Base-by-base conservation (phyloP, 129 eudicot genomes). In the Scalesia atractyloides region DNA sequence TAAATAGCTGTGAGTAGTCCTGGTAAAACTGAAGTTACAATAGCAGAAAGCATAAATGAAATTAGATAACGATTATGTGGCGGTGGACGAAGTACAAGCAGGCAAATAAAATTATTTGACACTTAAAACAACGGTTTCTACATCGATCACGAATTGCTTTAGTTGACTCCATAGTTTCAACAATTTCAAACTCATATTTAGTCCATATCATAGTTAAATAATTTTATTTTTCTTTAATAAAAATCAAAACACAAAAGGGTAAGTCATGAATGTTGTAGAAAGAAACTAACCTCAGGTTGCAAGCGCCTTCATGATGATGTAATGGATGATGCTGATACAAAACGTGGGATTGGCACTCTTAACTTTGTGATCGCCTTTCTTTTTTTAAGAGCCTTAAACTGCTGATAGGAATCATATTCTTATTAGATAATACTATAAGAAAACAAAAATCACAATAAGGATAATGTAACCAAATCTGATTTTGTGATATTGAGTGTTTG, bases 231-330 rank as follows among this genome's bases (percentile, higher is more conserved):
- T 53, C 30, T 17, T 17, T 53, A 53, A 53, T 7, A 7, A 20
- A 56, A 17, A 18, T 46, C 52, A 5, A 37, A 48, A 43, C 5
- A 64, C 9, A 44, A 63, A 30, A 46, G 24, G 24, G 9, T 54
- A 20, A 5, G 7, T 15, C 18, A 41, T 54, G 4, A 37, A 44
- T 83, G 81, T 7, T 56, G 59, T 19, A 24, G 37, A 72, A 37
- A 57, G 57, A 24, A 22, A 54, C 36, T 61, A 60, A 37, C 56
- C 33, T 58, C 83, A 93, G 98, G 96, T 93, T 24, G 98, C 95
- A 68, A 87, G 98, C 83, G 92, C 52, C 96, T 93, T 68, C 98
- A 93, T 73, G 98, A 89, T 87, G 98, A 93, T 77, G 96, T 93
- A 66, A 73, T 87, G 77, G 98, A 93, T 80, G 98, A 93, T 76